Evolutionary conservation across 345 rosid genomes (phyloP).

Genomic region (Lenwebbia sp.): DNA sequence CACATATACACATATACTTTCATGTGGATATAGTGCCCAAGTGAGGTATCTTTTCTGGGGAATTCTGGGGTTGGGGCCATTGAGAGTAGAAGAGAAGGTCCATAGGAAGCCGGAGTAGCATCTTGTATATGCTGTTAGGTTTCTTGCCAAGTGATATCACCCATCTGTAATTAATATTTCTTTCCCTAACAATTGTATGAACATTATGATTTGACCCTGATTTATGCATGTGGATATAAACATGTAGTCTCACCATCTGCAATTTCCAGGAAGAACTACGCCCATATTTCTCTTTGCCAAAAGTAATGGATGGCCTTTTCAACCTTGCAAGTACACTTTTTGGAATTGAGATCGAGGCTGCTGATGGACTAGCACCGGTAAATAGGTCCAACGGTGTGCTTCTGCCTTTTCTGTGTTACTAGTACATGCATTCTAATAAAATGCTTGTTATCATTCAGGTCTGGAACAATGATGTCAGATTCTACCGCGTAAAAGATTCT

Average conservation of each 20-base stretch:
- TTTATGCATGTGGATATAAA: neutral
- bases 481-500: constrained; percentile 73
- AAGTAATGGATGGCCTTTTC: constrained; percentile 79
- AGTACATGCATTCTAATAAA: neutral
- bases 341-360: constrained; percentile 59
- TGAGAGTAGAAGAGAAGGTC: neutral
- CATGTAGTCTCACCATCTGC: neutral
- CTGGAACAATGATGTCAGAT: constrained; percentile 77
- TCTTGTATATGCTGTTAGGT: neutral
- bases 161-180: neutral
- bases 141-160: neutral
- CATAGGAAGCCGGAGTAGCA: neutral
- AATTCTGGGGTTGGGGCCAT: neutral
- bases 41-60: neutral
- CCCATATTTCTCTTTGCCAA: constrained; percentile 79
- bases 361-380: constrained; percentile 91
- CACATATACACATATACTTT: neutral
- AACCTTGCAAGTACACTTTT: constrained; percentile 55
- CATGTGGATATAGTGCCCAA: neutral
- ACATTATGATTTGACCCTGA: neutral
- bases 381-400: neutral
- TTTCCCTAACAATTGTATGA: neutral
- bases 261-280: constrained; percentile 65
- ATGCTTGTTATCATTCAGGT: constrained; percentile 32
- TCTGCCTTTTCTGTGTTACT: neutral